These are phyloP conservation scores for Euphorbia peplus DNA, from an alignment of 345 rosid species.

Conservation along the genomic window DNA sequence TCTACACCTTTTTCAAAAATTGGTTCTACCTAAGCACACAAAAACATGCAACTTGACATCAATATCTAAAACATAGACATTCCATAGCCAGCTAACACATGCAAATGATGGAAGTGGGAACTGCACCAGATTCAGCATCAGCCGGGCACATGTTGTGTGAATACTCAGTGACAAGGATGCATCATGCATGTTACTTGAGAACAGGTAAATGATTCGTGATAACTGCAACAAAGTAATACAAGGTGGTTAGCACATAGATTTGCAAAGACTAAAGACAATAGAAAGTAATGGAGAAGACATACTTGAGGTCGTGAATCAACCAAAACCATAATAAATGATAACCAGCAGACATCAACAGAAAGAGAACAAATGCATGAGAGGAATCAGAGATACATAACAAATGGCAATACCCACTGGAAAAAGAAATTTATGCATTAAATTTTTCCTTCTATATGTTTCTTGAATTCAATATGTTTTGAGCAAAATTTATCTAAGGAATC, in stretches of 20 bases:
- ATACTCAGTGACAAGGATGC: constrained; percentile 91
- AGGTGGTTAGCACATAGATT: constrained; percentile 11
- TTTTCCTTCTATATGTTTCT: background rate
- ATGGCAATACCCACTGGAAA: background rate
- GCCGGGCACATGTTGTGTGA: constrained; percentile 95
- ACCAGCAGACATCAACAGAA: background rate
- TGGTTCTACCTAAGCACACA: constrained; percentile 80
- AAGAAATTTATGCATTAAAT: background rate
- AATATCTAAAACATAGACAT: constrained; percentile 8
- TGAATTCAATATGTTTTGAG: background rate
- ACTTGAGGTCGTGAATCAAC: background rate
- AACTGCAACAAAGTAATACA: constrained; percentile 51
- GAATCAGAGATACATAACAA: background rate
- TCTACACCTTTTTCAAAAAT: constrained; percentile 96
- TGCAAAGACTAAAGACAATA: constrained; percentile 1
- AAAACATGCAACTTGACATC: constrained; percentile 19
- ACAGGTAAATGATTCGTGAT: constrained; percentile 89
- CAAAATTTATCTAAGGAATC: background rate
- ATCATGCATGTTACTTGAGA: constrained; percentile 98
- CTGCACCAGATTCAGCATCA: constrained; percentile 95
- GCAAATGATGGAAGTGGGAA: constrained; percentile 12
- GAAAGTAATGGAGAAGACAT: background rate
- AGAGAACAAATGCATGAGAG: background rate
- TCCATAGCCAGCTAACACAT: constrained; percentile 12
- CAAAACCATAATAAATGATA: background rate